Percentiles rank a stretch among this genome's conserved stretches.
Evolutionary conservation across 2,329 filamentous ascomycete genomes (phyloP).

Genomic region (Alternaria viburni): DNA sequence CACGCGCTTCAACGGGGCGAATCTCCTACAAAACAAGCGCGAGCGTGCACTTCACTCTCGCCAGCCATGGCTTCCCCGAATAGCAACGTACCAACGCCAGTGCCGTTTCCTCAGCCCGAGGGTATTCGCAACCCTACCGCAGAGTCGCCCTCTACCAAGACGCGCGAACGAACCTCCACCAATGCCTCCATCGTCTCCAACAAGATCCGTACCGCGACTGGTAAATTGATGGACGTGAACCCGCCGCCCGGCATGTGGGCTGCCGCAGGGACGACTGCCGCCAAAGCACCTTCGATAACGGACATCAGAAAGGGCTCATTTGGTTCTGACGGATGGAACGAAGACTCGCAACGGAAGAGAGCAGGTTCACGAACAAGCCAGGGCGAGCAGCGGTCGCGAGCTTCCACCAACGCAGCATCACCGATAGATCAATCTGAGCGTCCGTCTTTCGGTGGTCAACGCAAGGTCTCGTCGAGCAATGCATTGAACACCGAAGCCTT

Average conservation of each 20-base stretch:
- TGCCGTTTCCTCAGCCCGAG: constrained; percentile 36
- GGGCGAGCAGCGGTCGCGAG: constrained; percentile 22
- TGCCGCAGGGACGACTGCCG: constrained; percentile 50
- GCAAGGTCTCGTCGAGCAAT: constrained; percentile 22
- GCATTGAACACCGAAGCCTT: constrained; percentile 33
- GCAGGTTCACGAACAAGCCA: constrained; percentile 35
- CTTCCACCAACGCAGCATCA: constrained; percentile 7
- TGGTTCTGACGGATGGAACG: constrained; percentile 42
- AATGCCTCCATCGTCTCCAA: constrained; percentile 40
- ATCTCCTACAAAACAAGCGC: constrained; percentile 7
- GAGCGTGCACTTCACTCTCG: neutral
- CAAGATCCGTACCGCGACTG: constrained; percentile 44
- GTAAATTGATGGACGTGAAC: constrained; percentile 47
- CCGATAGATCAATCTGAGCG: constrained; percentile 13
- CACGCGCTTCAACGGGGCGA: neutral
- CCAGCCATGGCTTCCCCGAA: constrained; percentile 30
- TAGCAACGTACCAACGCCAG: constrained; percentile 29
- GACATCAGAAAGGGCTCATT: constrained; percentile 52
- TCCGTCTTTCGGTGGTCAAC: neutral
- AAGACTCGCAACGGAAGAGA: constrained; percentile 34
- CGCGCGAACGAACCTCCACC: constrained; percentile 37
- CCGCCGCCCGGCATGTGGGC: constrained; percentile 53
- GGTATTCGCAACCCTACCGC: constrained; percentile 17
- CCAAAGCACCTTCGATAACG: constrained; percentile 51
- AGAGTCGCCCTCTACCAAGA: constrained; percentile 16